A percentile compares a stretch with the other conserved stretches of the same genome.
These are phyloP conservation scores for Monoraphidium neglectum DNA, from an alignment of 139 green algal genomes.

Conservation along the genomic window DNA sequence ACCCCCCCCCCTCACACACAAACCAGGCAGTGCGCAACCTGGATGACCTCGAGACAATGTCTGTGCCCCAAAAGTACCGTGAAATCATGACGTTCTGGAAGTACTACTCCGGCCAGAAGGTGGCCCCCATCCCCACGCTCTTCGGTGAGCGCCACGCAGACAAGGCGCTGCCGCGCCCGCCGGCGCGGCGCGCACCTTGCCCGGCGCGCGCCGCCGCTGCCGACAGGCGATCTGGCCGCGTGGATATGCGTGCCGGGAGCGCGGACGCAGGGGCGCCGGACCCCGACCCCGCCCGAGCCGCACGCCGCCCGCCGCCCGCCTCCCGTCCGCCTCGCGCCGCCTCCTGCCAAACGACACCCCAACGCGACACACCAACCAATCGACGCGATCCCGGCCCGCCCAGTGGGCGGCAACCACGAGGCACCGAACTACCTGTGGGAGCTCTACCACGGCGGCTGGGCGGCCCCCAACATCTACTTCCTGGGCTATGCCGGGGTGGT, in stretches of 20 bases:
- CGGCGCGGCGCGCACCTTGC: too few species aligned
- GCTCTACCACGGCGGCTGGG: constrained; percentile 96
- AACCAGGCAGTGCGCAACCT: constrained; percentile 93
- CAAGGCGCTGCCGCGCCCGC: background rate
- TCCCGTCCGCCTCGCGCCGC: too few species aligned
- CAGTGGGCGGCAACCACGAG: constrained; percentile 98
- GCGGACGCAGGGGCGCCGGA: too few species aligned
- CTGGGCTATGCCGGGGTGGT: constrained; percentile 75
- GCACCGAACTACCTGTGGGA: constrained; percentile 95
- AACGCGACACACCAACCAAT: background rate
- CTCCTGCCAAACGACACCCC: background rate
- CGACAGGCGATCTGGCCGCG: too few species aligned
- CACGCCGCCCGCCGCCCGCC: too few species aligned
- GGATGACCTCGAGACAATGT: constrained; percentile 94
- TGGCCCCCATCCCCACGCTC: constrained; percentile 88
- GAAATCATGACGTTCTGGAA: constrained; percentile 91
- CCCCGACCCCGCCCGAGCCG: too few species aligned
- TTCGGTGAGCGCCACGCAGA: constrained; percentile 74
- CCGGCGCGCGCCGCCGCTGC: background rate
- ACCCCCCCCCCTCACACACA: background rate
- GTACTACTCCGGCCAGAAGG: constrained; percentile 89
- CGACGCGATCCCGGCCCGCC: background rate
- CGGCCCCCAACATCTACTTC: constrained; percentile 96
- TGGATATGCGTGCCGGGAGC: too few species aligned
- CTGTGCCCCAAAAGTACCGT: constrained; percentile 93